phyloP scores from a whole-genome alignment of 108 stramenopile species.

The Nitzschia sp. region DNA sequence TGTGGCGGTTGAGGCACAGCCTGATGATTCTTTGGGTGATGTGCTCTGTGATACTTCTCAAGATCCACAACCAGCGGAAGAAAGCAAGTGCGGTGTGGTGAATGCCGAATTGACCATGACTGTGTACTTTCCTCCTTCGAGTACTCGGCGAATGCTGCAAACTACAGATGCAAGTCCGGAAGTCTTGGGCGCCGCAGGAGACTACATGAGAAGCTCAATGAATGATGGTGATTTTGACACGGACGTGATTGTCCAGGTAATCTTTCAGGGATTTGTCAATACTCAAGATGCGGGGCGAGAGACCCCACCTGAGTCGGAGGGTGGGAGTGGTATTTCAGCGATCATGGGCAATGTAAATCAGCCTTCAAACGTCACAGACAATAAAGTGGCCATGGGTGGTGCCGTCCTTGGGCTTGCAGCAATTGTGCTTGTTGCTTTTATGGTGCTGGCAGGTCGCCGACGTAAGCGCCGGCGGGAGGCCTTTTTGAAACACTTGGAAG shows the following conservation, averaged over 20 bases:
- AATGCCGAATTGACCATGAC: slow-evolving; percentile 17
- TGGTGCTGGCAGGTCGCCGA: not conserved
- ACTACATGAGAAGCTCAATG: slow-evolving; percentile 22
- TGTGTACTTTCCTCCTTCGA: slow-evolving; percentile 27
- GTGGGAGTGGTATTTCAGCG: not conserved
- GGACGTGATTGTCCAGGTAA: slow-evolving; percentile 15
- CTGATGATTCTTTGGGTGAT: slow-evolving; percentile 2
- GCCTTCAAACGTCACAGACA: not conserved
- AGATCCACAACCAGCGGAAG: slow-evolving; percentile 16
- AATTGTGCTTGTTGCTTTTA: slow-evolving; percentile 7
- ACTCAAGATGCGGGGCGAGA: slow-evolving; percentile 9
- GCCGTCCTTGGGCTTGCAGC: slow-evolving; percentile 17
- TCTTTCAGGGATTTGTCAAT: slow-evolving; percentile 19
- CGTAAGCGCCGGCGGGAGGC: slow-evolving; percentile 13
- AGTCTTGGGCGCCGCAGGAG: slow-evolving; percentile 7
- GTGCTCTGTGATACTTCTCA: slow-evolving; percentile 2
- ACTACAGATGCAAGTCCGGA: not conserved
- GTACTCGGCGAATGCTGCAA: not conserved
- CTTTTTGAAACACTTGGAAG: slow-evolving; percentile 23
- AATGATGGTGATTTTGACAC: slow-evolving; percentile 15
- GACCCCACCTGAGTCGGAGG: slow-evolving; percentile 1
- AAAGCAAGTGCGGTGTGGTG: slow-evolving; percentile 14
- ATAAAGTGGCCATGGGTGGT: slow-evolving; percentile 11
- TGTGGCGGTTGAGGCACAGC: slow-evolving; percentile 10
- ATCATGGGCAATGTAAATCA: not conserved